Base-by-base conservation (phyloP, 257 asterid species). In the Craterostigma plantagineum region DNA sequence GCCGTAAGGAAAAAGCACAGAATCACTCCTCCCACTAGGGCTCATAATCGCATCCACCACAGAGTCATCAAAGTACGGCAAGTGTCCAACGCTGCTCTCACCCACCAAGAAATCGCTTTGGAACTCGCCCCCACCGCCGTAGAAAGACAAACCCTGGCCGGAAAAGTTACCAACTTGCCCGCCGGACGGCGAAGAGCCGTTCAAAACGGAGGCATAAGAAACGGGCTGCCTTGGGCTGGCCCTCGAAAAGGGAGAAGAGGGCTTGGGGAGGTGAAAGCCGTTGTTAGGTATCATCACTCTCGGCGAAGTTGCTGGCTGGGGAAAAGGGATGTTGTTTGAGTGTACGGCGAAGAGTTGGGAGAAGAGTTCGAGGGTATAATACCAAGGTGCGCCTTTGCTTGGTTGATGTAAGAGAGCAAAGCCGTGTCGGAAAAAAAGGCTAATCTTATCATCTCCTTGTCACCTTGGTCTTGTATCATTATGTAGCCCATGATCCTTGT, bases 21-120 rank as follows among this genome's bases (percentile, higher is more conserved):
- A 70, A 35, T 82, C 92, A 46, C 90, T 72, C 59, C 75, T 66
- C 27, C 82, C 86, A 61, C 91, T 73, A 0, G 94, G 94, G 55
- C 94, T 78, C 50, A 75, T 60, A 8, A 72, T 43, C 18, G 77
- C 71, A 68, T 68, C 76, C 62, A 58, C 38, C 33, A 38, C 10
- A 6, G 81, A 63, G 34, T 70, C 84, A 0, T 76, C 90, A 4
- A 69, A 50, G 59, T 69, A 79, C 4, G 70, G 43, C 53, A 65
- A 45, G 47, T 70, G 77, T 63, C 36, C 63, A 76, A n/a, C n/a
- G n/a, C n/a, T n/a, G n/a, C n/a, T n/a, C n/a, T n/a, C n/a, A n/a
- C n/a, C n/a, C n/a, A n/a, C n/a, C n/a, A n/a, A n/a, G n/a, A n/a
- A n/a, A n/a, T 71, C 92, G 8, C 60, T 68, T 15, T 57, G 53